Base-by-base conservation (phyloP, 176 grass and related monocot genomes). In the Eleusine indica region DNA sequence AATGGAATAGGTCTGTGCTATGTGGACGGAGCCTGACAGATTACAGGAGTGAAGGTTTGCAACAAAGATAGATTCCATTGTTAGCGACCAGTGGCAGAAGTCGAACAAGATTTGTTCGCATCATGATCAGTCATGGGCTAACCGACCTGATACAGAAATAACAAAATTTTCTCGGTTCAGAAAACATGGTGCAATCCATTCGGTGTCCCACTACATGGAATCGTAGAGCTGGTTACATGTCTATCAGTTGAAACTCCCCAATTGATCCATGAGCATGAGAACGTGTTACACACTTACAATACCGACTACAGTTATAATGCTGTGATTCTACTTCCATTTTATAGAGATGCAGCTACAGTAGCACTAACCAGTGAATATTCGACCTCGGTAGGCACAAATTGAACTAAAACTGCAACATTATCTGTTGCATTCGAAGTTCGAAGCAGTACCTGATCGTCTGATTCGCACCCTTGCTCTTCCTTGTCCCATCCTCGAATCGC, bases 401-500 rank as follows among this genome's bases (percentile, higher is more conserved):
- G 19, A 60, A 81, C 38, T 49, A 39, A 56, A 68, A 14, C n/a
- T 3, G 11, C 32, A 12, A 29, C 4, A 57, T 1, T 42, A 68
- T 41, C 7, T 17, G 15, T 38, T 18, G 41, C 58, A 58, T 39
- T 40, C 4, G 17, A 66, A 64, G 56, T 38, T n/a, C 9, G 17
- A 66, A 64, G 67, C 13, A 65, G 71, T 71, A 88, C 86, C 80
- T 88, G 17, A 4, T 67, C 57, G 16, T 64, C 25, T 22, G 6
- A 73, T 35, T 46, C 72, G 3, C 18, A 39, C 9, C 6, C 22
- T 14, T 14, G 22, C 30, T 75, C 65, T 9, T 81, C 40, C 53
- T 82, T 19, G 5, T 72, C 39, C 71, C 84, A 87, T 61, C 63
- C 77, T 48, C 85, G 58, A 83, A 92, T 73, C 35, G 67, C 64